Percentiles rank a stretch among this genome's conserved stretches.
Evolutionary conservation across 106 monocot species (phyloP).

Genomic region (Agapanthus africanus): DNA sequence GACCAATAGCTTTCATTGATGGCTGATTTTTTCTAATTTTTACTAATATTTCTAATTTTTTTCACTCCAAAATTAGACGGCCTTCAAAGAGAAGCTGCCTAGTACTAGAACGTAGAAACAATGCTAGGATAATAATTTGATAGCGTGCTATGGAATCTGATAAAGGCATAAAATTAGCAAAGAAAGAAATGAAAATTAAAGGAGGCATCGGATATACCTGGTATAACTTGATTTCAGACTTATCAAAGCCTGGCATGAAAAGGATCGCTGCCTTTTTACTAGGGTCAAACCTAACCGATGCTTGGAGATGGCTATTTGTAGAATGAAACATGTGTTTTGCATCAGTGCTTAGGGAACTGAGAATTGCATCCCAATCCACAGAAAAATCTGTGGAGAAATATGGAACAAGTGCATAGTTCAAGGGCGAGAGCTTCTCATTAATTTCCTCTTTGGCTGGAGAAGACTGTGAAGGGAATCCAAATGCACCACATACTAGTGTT

Average conservation of each 20-base stretch:
- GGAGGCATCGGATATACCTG: slow-evolving; percentile 38
- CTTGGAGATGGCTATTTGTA: slow-evolving; percentile 7
- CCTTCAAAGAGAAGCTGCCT: neutral
- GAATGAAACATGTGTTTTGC: slow-evolving; percentile 39
- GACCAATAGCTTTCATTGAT: too few relatives aligned
- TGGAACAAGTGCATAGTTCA: slow-evolving; percentile 51
- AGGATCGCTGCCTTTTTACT: slow-evolving; percentile 55
- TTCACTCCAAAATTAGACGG: neutral
- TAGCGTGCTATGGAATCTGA: too few relatives aligned
- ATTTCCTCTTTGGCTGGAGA: slow-evolving; percentile 24
- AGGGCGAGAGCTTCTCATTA: slow-evolving; percentile 47
- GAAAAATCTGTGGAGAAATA: slow-evolving; percentile 36
- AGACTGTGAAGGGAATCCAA: slow-evolving; percentile 45
- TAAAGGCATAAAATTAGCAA: too few relatives aligned
- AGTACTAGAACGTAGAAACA: neutral
- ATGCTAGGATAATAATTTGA: neutral
- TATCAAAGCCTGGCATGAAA: slow-evolving; percentile 92
- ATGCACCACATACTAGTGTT: slow-evolving; percentile 55
- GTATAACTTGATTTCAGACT: slow-evolving; percentile 86
- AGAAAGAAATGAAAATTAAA: neutral
- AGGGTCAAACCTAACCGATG: slow-evolving; percentile 61
- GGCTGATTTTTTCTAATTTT: too few relatives aligned
- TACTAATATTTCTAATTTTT: too few relatives aligned
- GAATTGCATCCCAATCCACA: slow-evolving; percentile 39
- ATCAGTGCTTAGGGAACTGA: slow-evolving; percentile 27